Base-by-base conservation (phyloP, 2,329 filamentous ascomycete genomes). In the Scytalidium sp. region DNA sequence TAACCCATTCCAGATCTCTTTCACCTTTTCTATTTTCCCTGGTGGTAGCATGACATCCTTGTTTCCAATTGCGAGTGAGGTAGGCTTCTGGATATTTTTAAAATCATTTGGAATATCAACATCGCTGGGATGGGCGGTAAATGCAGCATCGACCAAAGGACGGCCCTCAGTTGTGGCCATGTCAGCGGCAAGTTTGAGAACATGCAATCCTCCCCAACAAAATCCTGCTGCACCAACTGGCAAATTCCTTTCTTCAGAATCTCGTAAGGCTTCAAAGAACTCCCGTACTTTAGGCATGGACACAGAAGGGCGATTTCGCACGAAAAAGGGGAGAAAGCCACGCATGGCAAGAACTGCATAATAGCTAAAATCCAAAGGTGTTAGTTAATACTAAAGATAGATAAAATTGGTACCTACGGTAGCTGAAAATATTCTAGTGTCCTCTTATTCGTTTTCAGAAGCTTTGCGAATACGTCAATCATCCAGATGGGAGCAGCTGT, bases 161-260 rank as follows among this genome's bases (percentile, higher is more conserved):
- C 58, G 50, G 9, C 60, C 50, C 41, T 54, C 51, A 8, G 43
- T 50, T 19, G 48, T 55, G 21, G 55, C 51, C 32, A 45, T 50
- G 25, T 32, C 50, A 19, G 71, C 68, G 11, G 71, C 67, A 6
- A 83, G 70, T 23, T 70, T 61, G 7, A 79, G 58, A 3, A 70
- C 66, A 55, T 81, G 74, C 53, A 76, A 76, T 39, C 77, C 81
- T 29, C 80, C 80, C 80, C 80, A 84, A 67, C 79, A 83, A 65
- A 80, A 83, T 1, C 80, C 81, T 0, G 75, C 75, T 1, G 70
- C 75, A 21, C 73, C 78, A 44, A 82, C 61, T 45, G 67, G 69
- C 7, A 66, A 56, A 11, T 54, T 45, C 13, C 60, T 49, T 32
- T 55, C 50, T 51, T 27, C 47, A 17, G 45, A 56, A 20, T 56